phyloP scores from a whole-genome alignment of 164 flowering plant species.

The Brasenia schreberi region DNA sequence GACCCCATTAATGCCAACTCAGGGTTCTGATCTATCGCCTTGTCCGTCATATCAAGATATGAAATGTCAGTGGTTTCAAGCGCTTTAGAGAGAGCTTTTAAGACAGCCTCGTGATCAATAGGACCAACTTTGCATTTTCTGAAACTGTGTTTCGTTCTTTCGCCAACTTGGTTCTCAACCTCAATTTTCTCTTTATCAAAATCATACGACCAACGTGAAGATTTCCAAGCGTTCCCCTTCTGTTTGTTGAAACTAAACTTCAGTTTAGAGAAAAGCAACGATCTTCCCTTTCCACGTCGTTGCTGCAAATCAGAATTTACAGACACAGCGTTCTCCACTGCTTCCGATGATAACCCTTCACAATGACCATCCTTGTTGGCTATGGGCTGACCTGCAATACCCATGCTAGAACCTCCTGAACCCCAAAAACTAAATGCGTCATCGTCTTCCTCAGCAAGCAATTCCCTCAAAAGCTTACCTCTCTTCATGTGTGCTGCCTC shows the following conservation, averaged over 20 bases:
- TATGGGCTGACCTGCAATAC: not conserved
- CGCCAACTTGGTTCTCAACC: constrained; percentile 32
- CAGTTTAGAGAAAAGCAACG: constrained; percentile 59
- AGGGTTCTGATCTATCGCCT: constrained; percentile 70
- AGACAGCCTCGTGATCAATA: constrained; percentile 65
- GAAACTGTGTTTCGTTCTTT: constrained; percentile 19
- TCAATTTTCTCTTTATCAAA: constrained; percentile 50
- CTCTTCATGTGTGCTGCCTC: constrained; percentile 19
- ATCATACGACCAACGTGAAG: constrained; percentile 68
- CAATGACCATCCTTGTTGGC: not conserved
- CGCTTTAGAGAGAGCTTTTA: constrained; percentile 76
- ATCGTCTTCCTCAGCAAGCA: constrained; percentile 64
- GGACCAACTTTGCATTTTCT: constrained; percentile 65
- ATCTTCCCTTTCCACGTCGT: constrained; percentile 9
- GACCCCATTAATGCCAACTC: constrained; percentile 98
- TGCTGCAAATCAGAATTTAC: no score
- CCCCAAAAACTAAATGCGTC: constrained; percentile 86
- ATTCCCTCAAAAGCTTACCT: constrained; percentile 71
- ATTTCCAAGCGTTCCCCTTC: constrained; percentile 43
- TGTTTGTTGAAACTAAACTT: constrained; percentile 56
- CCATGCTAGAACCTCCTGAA: constrained; percentile 14
- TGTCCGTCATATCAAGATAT: constrained; percentile 85
- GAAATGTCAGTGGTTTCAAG: constrained; percentile 67
- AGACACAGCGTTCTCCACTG: no score
- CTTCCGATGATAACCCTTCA: no score